Conservation (phyloP, 306 rosid genomes). For the Benincasa hispida region DNA sequence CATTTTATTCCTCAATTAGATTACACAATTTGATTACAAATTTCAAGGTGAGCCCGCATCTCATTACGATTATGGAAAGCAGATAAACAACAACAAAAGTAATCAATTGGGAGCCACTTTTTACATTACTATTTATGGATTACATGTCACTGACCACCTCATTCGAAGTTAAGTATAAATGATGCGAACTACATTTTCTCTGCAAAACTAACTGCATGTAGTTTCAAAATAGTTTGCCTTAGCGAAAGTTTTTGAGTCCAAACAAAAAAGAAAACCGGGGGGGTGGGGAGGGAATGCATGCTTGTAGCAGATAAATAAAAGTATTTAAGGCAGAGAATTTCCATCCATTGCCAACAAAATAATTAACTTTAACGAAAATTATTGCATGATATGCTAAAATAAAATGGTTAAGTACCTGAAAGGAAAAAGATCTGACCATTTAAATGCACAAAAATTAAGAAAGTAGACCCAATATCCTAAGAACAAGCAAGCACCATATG, state of each 20-base stretch:
- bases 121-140: too few species aligned
- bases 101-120: too few species aligned
- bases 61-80: too few species aligned
- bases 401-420: slow-evolving; percentile 51
- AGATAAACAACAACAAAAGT: too few species aligned
- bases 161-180: neutral
- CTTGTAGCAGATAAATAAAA: neutral
- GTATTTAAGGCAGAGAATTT: neutral
- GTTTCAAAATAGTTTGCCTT: neutral
- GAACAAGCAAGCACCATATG: slow-evolving; percentile 84
- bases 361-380: neutral
- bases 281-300: too few species aligned
- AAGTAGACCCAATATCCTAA: slow-evolving; percentile 88
- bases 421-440: slow-evolving; percentile 50
- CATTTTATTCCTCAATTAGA: too few species aligned
- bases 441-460: slow-evolving; percentile 29
- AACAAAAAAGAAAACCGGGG: neutral
- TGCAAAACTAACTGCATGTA: neutral
- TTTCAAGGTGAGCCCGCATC: too few species aligned
- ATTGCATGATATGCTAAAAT: neutral
- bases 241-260: neutral
- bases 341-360: neutral
- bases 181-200: neutral
- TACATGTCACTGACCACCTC: neutral
- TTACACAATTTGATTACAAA: too few species aligned